Conservation (phyloP, 192 early-diverging fungal species). For the Dimargaris verticillata region DNA sequence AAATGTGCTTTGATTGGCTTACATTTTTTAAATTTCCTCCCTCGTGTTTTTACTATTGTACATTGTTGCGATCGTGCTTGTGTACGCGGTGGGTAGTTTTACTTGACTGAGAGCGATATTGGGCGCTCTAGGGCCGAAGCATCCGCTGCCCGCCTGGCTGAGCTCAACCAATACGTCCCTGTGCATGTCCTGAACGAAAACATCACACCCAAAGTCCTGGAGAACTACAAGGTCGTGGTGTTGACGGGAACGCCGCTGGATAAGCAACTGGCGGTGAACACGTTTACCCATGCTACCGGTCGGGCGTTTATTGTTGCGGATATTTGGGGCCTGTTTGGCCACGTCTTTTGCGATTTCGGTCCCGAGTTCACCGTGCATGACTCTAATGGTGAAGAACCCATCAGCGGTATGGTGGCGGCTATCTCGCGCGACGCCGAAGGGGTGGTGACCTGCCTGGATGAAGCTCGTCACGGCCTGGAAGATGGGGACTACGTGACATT, state of each 20-base stretch:
- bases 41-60: no score
- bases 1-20: no score
- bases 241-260: constrained; percentile 62
- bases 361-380: constrained; percentile 69
- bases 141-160: constrained; percentile 63
- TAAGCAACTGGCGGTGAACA: constrained; percentile 72
- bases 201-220: constrained; percentile 45
- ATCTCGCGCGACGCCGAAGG: constrained; percentile 60
- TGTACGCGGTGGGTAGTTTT: constrained; percentile 47
- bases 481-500: constrained; percentile 95
- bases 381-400: constrained; percentile 80
- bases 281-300: constrained; percentile 46
- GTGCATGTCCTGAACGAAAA: constrained; percentile 67
- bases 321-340: constrained; percentile 80
- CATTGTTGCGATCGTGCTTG: no score
- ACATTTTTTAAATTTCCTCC: no score
- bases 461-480: constrained; percentile 92
- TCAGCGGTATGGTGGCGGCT: constrained; percentile 82
- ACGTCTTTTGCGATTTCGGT: constrained; percentile 93
- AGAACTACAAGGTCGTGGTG: constrained; percentile 60
- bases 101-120: constrained; percentile 63
- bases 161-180: constrained; percentile 95
- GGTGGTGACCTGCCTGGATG: constrained; percentile 88
- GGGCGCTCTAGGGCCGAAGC: constrained; percentile 71
- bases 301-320: constrained; percentile 75